Evolutionary conservation across 2,329 filamentous ascomycete species (phyloP), one percentile per base, ranked within the genome.

Genomic region (Colletotrichum sp.): DNA sequence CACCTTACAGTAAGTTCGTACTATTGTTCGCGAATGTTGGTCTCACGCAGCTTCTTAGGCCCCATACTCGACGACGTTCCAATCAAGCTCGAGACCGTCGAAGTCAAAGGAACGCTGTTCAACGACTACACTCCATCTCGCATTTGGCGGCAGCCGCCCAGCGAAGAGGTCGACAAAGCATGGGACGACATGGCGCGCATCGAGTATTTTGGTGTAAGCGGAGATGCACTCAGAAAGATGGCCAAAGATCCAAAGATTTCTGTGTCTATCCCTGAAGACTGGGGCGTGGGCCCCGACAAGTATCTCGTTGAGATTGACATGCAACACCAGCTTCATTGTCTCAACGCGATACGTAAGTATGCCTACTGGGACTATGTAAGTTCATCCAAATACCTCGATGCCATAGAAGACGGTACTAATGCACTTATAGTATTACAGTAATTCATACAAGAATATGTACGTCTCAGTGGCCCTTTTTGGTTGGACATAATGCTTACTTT

Each of bases 81-180:
- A 8, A 70, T 76, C 21, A 64, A 18, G n/a, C 28, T 76, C 5
- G 74, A 76, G 28, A 75, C 71, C 2, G 30, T 76, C 1, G 39
- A 68, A 32, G 74, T 76, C 12, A 76, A 70, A 64, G 74, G 74
- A 10, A 75, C 74, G 4, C 44, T 76, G 7, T 76, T 76, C 71
- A 76, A 76, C 26, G 74, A 76, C n/a, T 76, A 80, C 79, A 83
- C 83, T 81, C 83, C 83, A 79, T 79, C 82, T 60, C 81, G 55
- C 5, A 76, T 80, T 8, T 80, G 69, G 67, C 76, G 79, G 1
- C 60, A 73, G 7, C 24, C 68, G 1, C 79, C 79, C 0, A 78
- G 76, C 16, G 72, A 79, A 16, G 78, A 78, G 16, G 78, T 80
- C 4, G 79, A 80, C 66, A 65, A 74, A 8, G 79, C 79, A 3